phyloP scores from a whole-genome alignment of 139 green algal species.

The Chlamydomonas incerta region DNA sequence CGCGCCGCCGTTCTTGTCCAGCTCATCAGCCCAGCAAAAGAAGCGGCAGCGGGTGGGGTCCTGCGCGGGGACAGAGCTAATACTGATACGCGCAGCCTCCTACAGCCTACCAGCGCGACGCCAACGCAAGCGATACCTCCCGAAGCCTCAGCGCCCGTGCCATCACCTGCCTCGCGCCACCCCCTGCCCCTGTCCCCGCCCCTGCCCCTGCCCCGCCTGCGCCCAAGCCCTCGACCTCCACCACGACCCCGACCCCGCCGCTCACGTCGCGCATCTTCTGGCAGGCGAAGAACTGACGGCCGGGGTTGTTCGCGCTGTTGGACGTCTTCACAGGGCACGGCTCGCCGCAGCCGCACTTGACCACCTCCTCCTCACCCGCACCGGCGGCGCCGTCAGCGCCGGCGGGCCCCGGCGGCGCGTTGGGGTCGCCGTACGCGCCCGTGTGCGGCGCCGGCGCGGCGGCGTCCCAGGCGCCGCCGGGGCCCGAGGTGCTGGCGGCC shows the following conservation, averaged over 20 bases:
- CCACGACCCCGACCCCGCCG: no score
- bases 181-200: no score
- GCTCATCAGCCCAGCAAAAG: slow-evolving; percentile 46
- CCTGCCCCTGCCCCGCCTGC: no score
- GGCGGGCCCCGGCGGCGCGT: neutral
- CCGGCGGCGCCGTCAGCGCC: no score
- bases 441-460: neutral
- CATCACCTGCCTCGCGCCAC: no score
- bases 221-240: no score
- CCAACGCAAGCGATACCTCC: no score
- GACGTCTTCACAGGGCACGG: slow-evolving; percentile 45
- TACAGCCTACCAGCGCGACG: no score
- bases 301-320: slow-evolving; percentile 48
- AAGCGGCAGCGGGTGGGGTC: slow-evolving; percentile 48
- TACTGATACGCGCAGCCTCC: no score
- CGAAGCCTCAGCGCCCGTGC: no score
- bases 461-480: neutral
- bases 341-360: slow-evolving; percentile 48
- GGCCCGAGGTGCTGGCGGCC: neutral
- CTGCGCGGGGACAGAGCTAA: no score
- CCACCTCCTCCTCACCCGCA: neutral
- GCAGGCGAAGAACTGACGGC: slow-evolving; percentile 45
- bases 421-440: neutral
- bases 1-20: neutral
- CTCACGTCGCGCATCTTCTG: slow-evolving; percentile 46